phyloP scores from a whole-genome alignment of 2,329 filamentous ascomycete species.

The Arthrobotrys megalospora region DNA sequence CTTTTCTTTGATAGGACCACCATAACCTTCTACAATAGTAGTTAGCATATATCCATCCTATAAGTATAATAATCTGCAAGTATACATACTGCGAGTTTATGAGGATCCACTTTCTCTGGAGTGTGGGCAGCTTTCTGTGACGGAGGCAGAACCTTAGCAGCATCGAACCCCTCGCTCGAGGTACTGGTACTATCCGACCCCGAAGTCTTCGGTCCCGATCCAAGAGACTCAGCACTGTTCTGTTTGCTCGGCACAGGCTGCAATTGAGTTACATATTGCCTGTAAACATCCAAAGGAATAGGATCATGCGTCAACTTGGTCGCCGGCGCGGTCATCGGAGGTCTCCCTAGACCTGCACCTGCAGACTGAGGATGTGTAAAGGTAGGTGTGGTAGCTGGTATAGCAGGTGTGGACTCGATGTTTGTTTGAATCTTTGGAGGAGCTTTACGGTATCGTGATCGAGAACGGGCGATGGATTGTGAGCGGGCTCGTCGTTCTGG shows the following conservation, averaged over 20 bases:
- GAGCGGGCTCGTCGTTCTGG: constrained; percentile 38
- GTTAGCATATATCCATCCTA: constrained; percentile 1
- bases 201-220: constrained; percentile 54
- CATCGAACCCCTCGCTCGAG: constrained; percentile 46
- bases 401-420: constrained; percentile 17
- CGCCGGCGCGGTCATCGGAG: constrained; percentile 28
- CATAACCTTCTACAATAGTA: constrained; percentile 42
- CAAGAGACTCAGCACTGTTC: constrained; percentile 33
- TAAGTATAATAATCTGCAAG: background rate
- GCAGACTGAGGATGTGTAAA: constrained; percentile 39
- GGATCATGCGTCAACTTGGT: constrained; percentile 53
- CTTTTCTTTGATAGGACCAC: constrained; percentile 50
- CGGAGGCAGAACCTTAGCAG: constrained; percentile 13
- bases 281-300: constrained; percentile 48
- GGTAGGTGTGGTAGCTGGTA: constrained; percentile 45
- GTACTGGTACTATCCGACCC: constrained; percentile 53
- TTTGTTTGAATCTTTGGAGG: constrained; percentile 55
- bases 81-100: constrained; percentile 25
- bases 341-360: constrained; percentile 7
- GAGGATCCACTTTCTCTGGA: constrained; percentile 25
- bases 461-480: constrained; percentile 52
- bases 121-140: constrained; percentile 1
- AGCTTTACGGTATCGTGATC: constrained; percentile 53
- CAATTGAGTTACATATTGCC: constrained; percentile 41
- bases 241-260: constrained; percentile 28